Conservation (phyloP, 1,284 basidiomycete genomes). For the Moesziomyces parantarcticus region DNA sequence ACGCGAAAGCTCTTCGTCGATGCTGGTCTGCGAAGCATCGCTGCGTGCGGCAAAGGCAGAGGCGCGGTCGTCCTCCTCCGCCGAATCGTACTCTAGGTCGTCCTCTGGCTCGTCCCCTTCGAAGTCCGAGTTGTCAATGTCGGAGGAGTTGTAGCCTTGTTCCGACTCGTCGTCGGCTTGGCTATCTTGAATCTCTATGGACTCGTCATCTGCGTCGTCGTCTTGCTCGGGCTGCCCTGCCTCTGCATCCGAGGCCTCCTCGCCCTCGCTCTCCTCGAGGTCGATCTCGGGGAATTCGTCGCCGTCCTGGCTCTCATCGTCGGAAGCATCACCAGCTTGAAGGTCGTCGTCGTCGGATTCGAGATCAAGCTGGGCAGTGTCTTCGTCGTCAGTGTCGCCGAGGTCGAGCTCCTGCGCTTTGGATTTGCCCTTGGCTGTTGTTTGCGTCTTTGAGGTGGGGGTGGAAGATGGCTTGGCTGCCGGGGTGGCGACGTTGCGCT, state of each 20-base stretch:
- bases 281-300: constrained; percentile 70
- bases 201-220: constrained; percentile 52
- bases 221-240: constrained; percentile 49
- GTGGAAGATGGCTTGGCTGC: constrained; percentile 4
- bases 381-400: constrained; percentile 25
- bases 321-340: constrained; percentile 22
- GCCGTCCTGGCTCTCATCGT: constrained; percentile 62
- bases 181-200: constrained; percentile 26
- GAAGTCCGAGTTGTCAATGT: constrained; percentile 37
- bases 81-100: constrained; percentile 48
- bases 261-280: constrained; percentile 65
- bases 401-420: constrained; percentile 29
- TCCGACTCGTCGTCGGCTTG: constrained; percentile 33
- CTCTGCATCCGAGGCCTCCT: constrained; percentile 31
- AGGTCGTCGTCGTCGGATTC: constrained; percentile 50
- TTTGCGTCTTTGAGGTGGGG: constrained; percentile 7
- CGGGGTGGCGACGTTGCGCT: constrained; percentile 21
- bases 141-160: constrained; percentile 44
- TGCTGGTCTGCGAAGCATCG: constrained; percentile 44
- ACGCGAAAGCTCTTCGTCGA: constrained; percentile 55
- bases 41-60: constrained; percentile 44
- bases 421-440: constrained; percentile 18
- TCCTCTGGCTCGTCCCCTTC: constrained; percentile 28
- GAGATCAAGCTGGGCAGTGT: constrained; percentile 27
- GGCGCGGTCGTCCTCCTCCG: constrained; percentile 53